Evolutionary conservation across 1,284 basidiomycete genomes (phyloP), one percentile per base, ranked within the genome.

Genomic region (Fistulinella cinereoalba): DNA sequence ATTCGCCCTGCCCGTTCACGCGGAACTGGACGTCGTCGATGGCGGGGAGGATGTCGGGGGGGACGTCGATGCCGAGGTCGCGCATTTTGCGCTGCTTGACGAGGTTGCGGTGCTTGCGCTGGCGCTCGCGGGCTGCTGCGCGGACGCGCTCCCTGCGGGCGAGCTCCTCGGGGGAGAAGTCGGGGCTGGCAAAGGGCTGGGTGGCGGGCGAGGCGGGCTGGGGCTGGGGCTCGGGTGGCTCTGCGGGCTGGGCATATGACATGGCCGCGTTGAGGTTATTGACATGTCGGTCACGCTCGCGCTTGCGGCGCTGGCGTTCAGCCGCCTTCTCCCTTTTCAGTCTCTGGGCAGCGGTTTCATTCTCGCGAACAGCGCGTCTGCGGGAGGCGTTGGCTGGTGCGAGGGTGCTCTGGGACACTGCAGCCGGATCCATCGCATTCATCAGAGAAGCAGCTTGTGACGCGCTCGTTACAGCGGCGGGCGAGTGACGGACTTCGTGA

Each of bases 261-360:
- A 71, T 70, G 36, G 71, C 69, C 16, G 66, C 68, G 55, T 71
- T 70, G 62, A 72, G 43, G 54, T 64, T 66, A 55, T 69, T 67
- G 52, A 71, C 59, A 58, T 63, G 58, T 32, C 83, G 75, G 70
- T 89, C 87, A 56, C 85, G 76, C 69, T 87, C 84, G 44, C 87
- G 80, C 65, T 89, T 89, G 52, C 85, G 66, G 37, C 87, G 76
- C 63, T 89, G 87, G 47, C 86, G 73, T 64, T 89, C 86, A 38
- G 86, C 84, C 0, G 87, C 86, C 65, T 89, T 89, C 73, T 85
- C 84, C 52, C 87, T 77, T 61, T 88, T 88, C 56, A 77, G 71
- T 55, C 79, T 71, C 67, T 87, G 83, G 47, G 74, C 75, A 23
- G 80, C 76, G 6, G 82, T 82, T 70, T 86, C 84, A 72, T 82